A percentile compares a stretch with the other conserved stretches of the same genome.
Conservation (phyloP, 176 grass and related monocot species). For the Aegilops bicornis region DNA sequence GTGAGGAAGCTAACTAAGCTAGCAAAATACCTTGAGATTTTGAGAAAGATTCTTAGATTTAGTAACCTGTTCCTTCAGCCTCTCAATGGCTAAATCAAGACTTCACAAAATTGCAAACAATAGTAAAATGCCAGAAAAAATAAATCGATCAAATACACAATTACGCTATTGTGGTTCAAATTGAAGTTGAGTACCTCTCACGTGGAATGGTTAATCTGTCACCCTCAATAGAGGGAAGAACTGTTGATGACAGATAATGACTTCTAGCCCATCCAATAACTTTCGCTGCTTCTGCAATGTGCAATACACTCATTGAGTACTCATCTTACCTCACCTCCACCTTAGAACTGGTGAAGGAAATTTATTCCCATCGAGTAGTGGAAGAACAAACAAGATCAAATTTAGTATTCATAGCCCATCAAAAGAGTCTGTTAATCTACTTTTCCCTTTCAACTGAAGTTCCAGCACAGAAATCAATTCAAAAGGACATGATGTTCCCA, state of each 20-base stretch:
- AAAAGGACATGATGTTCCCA: background rate
- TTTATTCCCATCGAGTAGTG: background rate
- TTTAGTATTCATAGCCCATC: background rate
- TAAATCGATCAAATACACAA: constrained; percentile 31
- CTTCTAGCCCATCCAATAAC: constrained; percentile 85
- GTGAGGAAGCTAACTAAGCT: constrained; percentile 8
- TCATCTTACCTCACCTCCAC: background rate
- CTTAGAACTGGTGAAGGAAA: constrained; percentile 16
- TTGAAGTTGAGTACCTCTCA: constrained; percentile 62
- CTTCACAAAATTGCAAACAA: constrained; percentile 50
- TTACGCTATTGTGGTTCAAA: background rate
- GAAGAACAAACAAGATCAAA: constrained; percentile 1
- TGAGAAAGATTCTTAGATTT: constrained; percentile 76
- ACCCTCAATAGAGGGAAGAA: constrained; percentile 56
- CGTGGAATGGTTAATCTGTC: constrained; percentile 75
- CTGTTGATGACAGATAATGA: constrained; percentile 78
- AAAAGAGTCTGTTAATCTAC: background rate
- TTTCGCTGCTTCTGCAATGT: constrained; percentile 75
- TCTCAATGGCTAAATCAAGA: constrained; percentile 76
- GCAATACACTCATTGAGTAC: constrained; percentile 28
- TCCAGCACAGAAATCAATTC: background rate
- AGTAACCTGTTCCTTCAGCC: constrained; percentile 68
- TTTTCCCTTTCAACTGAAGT: background rate
- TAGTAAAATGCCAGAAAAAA: constrained; percentile 6
- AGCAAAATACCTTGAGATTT: constrained; percentile 67